phyloP scores from a whole-genome alignment of 2,329 filamentous ascomycete species.

The Ascosphaera pollenicola region DNA sequence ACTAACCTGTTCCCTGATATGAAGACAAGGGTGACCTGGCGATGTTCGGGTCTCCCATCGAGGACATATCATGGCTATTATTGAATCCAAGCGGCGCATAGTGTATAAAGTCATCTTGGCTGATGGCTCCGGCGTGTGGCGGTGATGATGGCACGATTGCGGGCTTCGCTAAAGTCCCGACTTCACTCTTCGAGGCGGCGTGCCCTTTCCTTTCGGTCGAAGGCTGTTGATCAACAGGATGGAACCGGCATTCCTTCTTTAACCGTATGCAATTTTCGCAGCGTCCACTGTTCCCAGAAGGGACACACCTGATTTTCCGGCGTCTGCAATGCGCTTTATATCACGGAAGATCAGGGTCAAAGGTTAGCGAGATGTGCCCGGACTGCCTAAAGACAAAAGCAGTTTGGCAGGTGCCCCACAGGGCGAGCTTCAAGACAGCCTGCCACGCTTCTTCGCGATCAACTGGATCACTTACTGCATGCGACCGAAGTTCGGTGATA shows the following conservation, averaged over 20 bases:
- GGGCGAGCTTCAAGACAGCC: too few species aligned
- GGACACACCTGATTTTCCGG: conserved; percentile 80
- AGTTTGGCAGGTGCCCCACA: too few species aligned
- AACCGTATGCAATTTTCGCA: conserved; percentile 86
- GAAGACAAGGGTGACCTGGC: neutral
- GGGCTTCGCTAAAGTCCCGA: conserved; percentile 4
- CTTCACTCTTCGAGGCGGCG: conserved; percentile 22
- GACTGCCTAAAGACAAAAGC: too few species aligned
- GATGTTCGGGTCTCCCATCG: neutral
- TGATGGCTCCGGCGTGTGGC: conserved; percentile 3
- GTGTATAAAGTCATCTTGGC: neutral
- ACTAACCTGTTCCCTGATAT: neutral
- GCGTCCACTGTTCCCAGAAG: conserved; percentile 48
- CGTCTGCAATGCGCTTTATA: conserved; percentile 76
- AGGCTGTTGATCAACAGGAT: conserved; percentile 60
- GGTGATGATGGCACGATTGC: neutral
- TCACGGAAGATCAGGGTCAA: too few species aligned
- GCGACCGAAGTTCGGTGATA: conserved; percentile 92
- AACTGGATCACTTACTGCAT: conserved; percentile 53
- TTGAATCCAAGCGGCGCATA: neutral
- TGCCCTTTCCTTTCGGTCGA: conserved; percentile 27
- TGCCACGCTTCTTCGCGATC: too few species aligned
- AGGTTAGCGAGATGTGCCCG: too few species aligned
- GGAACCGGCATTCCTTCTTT: conserved; percentile 88
- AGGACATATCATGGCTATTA: neutral